Percentiles rank a stretch among this genome's conserved stretches.
phyloP scores from a whole-genome alignment of 2,329 filamentous ascomycete genomes.

The Beauveria australis region DNA sequence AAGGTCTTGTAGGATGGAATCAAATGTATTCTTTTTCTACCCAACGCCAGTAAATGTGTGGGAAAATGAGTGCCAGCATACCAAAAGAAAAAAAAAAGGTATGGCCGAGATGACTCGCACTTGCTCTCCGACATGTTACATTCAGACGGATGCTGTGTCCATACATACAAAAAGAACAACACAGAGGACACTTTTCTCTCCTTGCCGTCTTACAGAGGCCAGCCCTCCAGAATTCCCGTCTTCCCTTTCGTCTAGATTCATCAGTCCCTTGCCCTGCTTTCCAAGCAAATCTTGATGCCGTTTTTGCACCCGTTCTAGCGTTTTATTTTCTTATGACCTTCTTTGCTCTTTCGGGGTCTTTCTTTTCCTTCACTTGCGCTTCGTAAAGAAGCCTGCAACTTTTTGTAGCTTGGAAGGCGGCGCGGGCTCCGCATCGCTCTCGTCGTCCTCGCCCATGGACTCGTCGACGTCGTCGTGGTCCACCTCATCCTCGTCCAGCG shows the following conservation, averaged over 20 bases:
- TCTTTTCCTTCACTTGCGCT: conserved; percentile 5
- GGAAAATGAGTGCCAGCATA: neutral
- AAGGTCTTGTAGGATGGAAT: neutral
- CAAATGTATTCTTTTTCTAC: conserved; percentile 1
- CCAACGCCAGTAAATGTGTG: conserved; percentile 9
- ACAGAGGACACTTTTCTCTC: neutral
- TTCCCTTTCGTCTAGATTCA: neutral
- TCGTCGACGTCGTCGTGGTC: conserved; percentile 50
- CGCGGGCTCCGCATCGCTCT: conserved; percentile 41
- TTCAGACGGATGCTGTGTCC: conserved; percentile 3
- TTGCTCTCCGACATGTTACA: conserved; percentile 6
- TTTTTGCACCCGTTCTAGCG: neutral
- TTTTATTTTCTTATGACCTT: neutral
- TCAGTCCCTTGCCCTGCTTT: neutral
- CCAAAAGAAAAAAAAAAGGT: neutral
- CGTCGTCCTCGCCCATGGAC: conserved; percentile 47
- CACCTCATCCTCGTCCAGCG: conserved; percentile 50
- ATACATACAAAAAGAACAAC: conserved; percentile 1
- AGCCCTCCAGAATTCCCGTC: neutral
- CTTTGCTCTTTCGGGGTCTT: neutral
- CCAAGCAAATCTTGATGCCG: neutral
- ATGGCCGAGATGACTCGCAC: neutral
- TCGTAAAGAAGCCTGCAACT: conserved; percentile 24
- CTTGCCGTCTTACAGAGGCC: neutral
- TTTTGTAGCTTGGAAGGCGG: conserved; percentile 39